These are phyloP conservation scores for Scalesia atractyloides DNA, from an alignment of 129 eudicot species.

Conservation along the genomic window DNA sequence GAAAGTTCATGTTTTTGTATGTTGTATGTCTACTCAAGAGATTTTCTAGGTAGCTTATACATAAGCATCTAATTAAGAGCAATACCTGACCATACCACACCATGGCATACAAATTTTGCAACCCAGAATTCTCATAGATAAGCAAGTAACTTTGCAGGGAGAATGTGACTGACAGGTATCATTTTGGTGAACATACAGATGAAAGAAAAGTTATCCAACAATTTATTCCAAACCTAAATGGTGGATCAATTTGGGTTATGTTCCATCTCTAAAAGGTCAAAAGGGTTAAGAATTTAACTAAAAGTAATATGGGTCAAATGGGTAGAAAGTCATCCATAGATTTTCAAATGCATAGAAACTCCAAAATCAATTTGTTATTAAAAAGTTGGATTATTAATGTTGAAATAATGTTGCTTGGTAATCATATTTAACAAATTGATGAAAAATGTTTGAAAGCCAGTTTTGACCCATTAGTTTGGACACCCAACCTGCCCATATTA, in stretches of 20 bases:
- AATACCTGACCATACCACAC: constrained; percentile 91
- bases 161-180: constrained; percentile 13
- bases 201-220: constrained; percentile 15
- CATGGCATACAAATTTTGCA: constrained; percentile 89
- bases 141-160: constrained; percentile 89
- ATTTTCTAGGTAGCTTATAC: too few relatives aligned
- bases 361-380: neutral
- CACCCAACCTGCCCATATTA: constrained; percentile 1
- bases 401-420: neutral
- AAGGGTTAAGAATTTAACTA: neutral
- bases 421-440: neutral
- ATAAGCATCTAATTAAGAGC: constrained; percentile 5
- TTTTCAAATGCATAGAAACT: neutral
- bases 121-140: constrained; percentile 87
- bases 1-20: too few relatives aligned
- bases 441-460: neutral
- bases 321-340: neutral
- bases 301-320: neutral
- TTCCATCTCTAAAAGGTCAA: neutral
- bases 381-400: neutral
- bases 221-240: neutral
- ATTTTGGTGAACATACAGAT: constrained; percentile 6
- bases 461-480: neutral
- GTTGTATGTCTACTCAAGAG: too few relatives aligned
- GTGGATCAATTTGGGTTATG: neutral